Base-by-base conservation (phyloP, 257 asterid species). In the Solanum paucissectum region DNA sequence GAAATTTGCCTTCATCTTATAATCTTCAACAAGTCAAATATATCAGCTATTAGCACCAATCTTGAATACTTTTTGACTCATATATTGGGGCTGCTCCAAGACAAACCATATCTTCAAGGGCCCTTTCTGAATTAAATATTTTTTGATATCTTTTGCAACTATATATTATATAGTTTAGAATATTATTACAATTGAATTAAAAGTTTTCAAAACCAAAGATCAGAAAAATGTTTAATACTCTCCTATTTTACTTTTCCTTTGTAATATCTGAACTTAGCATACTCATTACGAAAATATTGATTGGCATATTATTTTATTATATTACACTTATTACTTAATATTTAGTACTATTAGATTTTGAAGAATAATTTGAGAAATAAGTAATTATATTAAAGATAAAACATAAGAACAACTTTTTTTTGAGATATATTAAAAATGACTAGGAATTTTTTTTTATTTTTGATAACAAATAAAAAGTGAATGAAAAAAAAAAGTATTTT, bases 1-100 rank as follows among this genome's bases (percentile, higher is more conserved):
- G 20, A 49, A 46, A 81, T 29, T 81, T 81, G 20, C 29, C 36
- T 81, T 29, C 3, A 46, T 29, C 40, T 52, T 79, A 8, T 44
- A 44, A 79, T 13, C 83, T 25, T 25, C 68, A 27, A 46, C 18
- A 0, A 29, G 69, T 81, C 85, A 81, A 49, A 81, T 1, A 16
- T 81, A 46, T 18, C 85, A 5, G 69, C 85, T 81, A 18, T 29
- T 46, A 6, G 6, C 29, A 46, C 85, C 69, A 81, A 81, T 46
- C 20, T 81, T 81, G 85, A 81, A 16, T 49, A 46, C 85, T 46
- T 81, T 81, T 81, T 18, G 69, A 81, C 85, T 81, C 7, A 16
- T 81, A 29, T 11, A 29, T 3, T 14, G 25, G 84, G 84, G 66
- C 84, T 79, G 66, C 84, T 79, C 38, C 36, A 4, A 20, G 46